These are phyloP conservation scores for Ogataea henricii DNA, from an alignment of 805 yeast species.

Conservation along the genomic window DNA sequence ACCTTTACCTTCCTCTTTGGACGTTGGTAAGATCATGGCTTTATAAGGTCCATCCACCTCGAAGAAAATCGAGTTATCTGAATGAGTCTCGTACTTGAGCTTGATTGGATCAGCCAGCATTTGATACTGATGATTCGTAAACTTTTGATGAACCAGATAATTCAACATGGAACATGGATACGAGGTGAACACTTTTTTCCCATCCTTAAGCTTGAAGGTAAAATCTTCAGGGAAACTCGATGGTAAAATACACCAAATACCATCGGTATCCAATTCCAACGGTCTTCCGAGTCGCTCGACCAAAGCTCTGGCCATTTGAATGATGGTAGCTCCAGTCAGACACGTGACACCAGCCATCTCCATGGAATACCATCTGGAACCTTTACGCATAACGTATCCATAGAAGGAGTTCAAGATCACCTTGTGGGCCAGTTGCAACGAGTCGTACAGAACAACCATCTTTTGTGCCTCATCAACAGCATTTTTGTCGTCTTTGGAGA, in stretches of 20 bases:
- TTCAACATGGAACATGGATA: constrained; percentile 97
- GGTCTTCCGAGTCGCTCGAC: constrained; percentile 96
- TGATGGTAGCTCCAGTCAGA: constrained; percentile 95
- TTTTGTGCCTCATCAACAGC: constrained; percentile 87
- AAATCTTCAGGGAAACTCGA: constrained; percentile 90
- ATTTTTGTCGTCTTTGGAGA: constrained; percentile 54
- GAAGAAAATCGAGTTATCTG: constrained; percentile 93
- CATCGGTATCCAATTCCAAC: constrained; percentile 95
- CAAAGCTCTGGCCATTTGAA: constrained; percentile 91
- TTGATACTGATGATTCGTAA: constrained; percentile 95
- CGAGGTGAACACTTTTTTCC: constrained; percentile 74
- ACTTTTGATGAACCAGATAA: constrained; percentile 84
- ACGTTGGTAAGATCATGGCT: constrained; percentile 96
- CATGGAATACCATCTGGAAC: constrained; percentile 99
- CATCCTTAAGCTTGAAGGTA: constrained; percentile 68
- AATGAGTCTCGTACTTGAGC: constrained; percentile 69
- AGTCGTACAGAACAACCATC: constrained; percentile 91
- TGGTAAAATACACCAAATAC: constrained; percentile 99
- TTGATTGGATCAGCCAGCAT: constrained; percentile 70
- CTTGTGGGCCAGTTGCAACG: constrained; percentile 94
- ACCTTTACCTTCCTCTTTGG: constrained; percentile 97
- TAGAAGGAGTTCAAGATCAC: constrained; percentile 95
- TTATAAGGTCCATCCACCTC: constrained; percentile 99
- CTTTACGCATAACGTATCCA: constrained; percentile 98
- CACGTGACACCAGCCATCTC: constrained; percentile 99